Conservation (phyloP, 78 protist species). For the Dictyostelium brefeldianum region DNA sequence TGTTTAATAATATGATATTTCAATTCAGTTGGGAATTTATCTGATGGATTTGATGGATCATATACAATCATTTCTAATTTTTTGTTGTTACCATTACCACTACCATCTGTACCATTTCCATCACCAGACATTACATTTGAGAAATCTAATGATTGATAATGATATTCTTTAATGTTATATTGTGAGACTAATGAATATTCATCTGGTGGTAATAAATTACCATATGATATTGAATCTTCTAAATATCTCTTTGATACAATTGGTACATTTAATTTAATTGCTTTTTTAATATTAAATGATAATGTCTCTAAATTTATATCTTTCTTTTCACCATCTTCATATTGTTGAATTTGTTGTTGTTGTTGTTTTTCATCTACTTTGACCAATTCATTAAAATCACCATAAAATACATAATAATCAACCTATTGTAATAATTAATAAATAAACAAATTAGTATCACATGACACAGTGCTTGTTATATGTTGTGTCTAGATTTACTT, state of each 20-base stretch:
- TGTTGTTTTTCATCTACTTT: slow-evolving; percentile 22
- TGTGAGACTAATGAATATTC: slow-evolving; percentile 54
- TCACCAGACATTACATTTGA: not conserved
- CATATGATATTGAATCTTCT: slow-evolving; percentile 42
- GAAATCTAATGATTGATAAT: slow-evolving; percentile 60
- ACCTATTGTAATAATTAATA: not conserved
- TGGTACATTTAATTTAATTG: slow-evolving; percentile 65
- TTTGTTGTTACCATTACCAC: not conserved
- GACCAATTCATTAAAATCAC: slow-evolving; percentile 33
- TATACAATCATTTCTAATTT: slow-evolving; percentile 4
- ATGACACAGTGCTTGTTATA: not conserved
- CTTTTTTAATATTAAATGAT: slow-evolving; percentile 54
- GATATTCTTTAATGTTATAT: slow-evolving; percentile 71
- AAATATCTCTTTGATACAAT: slow-evolving; percentile 41
- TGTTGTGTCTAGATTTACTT: slow-evolving; percentile 7
- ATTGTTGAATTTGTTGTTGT: not conserved
- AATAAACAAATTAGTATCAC: not conserved
- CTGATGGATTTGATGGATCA: not conserved
- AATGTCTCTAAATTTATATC: slow-evolving; percentile 38
- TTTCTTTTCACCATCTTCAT: slow-evolving; percentile 27
- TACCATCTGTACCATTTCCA: not conserved
- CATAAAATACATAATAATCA: slow-evolving; percentile 36
- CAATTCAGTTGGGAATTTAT: slow-evolving; percentile 37
- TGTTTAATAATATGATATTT: slow-evolving; percentile 60
- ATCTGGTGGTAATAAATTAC: slow-evolving; percentile 19